Evolutionary conservation across 352 stramenopile species (phyloP), one percentile per base, ranked within the genome.

Genomic region (Phytophthora sojae): DNA sequence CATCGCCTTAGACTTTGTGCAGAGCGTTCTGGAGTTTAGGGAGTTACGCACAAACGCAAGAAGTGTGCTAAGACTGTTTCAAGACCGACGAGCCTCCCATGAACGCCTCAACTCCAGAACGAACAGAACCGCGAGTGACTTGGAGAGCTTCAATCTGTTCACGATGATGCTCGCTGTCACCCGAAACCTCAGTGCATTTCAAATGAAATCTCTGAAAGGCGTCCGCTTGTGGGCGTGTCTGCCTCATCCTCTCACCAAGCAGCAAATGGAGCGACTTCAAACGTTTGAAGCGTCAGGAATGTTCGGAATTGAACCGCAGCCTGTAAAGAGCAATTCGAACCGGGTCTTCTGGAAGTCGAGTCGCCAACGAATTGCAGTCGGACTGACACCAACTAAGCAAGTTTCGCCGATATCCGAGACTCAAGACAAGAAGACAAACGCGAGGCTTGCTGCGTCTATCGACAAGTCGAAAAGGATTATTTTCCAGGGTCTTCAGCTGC

Each of bases 401-500:
- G 39, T 49, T 1, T 6, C 15, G 2, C 15, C 39, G 15, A 49
- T 23, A 19, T 8, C 39, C 2, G 14, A 49, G 6, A 19, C 15
- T 19, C 4, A n/a, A 3, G 42, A 49, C 42, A 49, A 49, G 15
- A 49, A 49, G 42, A 8, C 17, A 21, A 49, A 49, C 42, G 17
- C 42, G 19, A 53, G 47, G 12, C 47, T 30, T 1, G 21, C 45
- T 14, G n/a, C 45, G 19, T 52, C 45, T 25, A 30, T 52, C 12
- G 45, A 29, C 4, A 52, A 29, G 21, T 52, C 45, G 21, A 29
- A 17, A 12, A 15, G 21, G 47, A 29, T 53, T 29, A 30, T 53
- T 19, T 25, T 6, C 8, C 37, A 77, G 15, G 50, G 45, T 17
- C 45, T 77, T 17, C 65, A 77, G 61, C 47, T 80, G 49, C 58